Evolutionary conservation across 192 early-diverging fungal genomes (phyloP).

Genomic region (Entomortierella chlamydospora): DNA sequence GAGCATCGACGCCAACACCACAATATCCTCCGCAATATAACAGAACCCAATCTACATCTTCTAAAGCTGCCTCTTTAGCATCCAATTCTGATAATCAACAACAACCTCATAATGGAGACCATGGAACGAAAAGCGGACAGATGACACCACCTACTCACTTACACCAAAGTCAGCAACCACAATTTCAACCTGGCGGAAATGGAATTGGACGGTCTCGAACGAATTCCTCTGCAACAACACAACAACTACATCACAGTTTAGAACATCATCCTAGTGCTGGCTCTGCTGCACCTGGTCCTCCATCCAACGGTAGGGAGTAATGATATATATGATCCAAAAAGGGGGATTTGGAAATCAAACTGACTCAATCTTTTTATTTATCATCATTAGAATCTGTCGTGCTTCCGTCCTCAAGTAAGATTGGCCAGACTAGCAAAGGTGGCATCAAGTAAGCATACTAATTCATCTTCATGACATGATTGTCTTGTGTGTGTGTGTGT

Average conservation of each 20-base stretch:
- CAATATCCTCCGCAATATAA: background rate
- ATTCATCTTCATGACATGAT: background rate
- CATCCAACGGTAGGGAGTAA: constrained; percentile 11
- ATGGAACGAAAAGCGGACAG: constrained; percentile 26
- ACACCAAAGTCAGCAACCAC: constrained; percentile 5
- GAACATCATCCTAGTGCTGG: background rate
- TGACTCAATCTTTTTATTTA: background rate
- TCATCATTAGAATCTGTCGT: constrained; percentile 31
- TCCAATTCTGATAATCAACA: background rate
- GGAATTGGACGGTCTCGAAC: background rate
- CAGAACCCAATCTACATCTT: background rate
- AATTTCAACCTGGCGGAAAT: constrained; percentile 9
- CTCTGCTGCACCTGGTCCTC: background rate
- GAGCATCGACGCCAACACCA: background rate
- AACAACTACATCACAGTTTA: background rate
- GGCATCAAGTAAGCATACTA: constrained; percentile 35
- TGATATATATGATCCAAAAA: background rate
- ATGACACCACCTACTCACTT: constrained; percentile 20
- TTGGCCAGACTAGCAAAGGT: constrained; percentile 51
- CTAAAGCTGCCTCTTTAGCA: background rate
- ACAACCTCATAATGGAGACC: background rate
- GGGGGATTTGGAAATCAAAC: background rate
- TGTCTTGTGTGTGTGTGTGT: too few relatives aligned
- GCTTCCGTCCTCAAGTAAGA: constrained; percentile 29
- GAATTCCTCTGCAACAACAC: constrained; percentile 23